phyloP scores from a whole-genome alignment of 805 yeast genomes.

The Ogataea corticis region DNA sequence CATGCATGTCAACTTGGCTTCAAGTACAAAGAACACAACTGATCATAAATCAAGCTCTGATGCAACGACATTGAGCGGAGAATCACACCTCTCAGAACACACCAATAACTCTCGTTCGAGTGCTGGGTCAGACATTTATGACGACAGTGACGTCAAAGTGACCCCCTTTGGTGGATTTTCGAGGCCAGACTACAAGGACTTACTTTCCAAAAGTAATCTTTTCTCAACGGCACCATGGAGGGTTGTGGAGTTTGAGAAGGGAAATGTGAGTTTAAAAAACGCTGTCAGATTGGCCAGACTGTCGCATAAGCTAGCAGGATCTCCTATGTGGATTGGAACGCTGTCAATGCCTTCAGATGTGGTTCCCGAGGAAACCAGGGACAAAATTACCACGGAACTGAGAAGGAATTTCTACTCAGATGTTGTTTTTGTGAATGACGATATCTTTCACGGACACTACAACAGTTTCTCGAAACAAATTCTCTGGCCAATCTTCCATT shows the following conservation, averaged over 20 bases:
- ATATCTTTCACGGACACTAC: constrained; percentile 87
- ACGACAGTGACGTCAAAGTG: constrained; percentile 33
- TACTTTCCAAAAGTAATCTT: constrained; percentile 45
- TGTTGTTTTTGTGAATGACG: constrained; percentile 74
- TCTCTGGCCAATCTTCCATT: constrained; percentile 91
- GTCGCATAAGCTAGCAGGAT: constrained; percentile 37
- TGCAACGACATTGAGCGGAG: constrained; percentile 3
- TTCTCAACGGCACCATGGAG: constrained; percentile 71
- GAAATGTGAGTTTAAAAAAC: constrained; percentile 86
- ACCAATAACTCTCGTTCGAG: constrained; percentile 1
- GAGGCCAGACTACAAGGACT: constrained; percentile 51
- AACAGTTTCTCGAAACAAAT: constrained; percentile 90
- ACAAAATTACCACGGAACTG: constrained; percentile 51
- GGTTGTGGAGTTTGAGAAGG: constrained; percentile 65
- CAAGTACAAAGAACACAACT: background rate
- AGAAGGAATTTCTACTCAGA: constrained; percentile 52
- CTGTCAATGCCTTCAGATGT: constrained; percentile 88
- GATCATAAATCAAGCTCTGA: constrained; percentile 2
- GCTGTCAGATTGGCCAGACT: constrained; percentile 67
- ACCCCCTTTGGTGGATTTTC: constrained; percentile 79
- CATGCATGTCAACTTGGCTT: constrained; percentile 2
- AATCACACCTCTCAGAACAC: background rate
- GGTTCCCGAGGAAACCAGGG: constrained; percentile 57
- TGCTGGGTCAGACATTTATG: constrained; percentile 2
- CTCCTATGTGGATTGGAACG: constrained; percentile 82